phyloP scores from a whole-genome alignment of 1,284 basidiomycete species.

The Pseudozyma pruni region DNA sequence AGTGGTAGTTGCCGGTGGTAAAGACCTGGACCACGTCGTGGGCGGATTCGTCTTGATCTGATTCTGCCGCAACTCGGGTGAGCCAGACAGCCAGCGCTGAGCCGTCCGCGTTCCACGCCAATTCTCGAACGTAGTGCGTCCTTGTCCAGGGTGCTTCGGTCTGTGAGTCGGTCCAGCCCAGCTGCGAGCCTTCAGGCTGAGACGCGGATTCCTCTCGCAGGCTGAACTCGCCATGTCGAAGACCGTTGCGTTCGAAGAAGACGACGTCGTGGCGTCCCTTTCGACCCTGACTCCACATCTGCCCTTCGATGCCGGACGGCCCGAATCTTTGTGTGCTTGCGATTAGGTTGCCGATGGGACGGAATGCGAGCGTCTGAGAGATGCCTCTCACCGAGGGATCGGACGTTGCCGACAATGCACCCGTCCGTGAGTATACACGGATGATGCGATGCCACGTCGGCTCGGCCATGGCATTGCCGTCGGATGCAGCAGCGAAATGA shows the following conservation, averaged over 20 bases:
- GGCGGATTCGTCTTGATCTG: conserved; percentile 2
- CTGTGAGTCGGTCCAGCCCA: conserved; percentile 23
- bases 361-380: conserved; percentile 84
- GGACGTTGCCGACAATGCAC: conserved; percentile 82
- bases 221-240: conserved; percentile 88
- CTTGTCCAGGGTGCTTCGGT: conserved; percentile 27
- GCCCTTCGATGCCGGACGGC: conserved; percentile 71
- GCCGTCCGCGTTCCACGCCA: conserved; percentile 90
- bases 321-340: conserved; percentile 85
- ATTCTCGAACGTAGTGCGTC: conserved; percentile 75
- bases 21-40: conserved; percentile 80
- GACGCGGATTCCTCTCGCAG: conserved; percentile 72
- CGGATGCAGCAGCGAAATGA: conserved; percentile 10
- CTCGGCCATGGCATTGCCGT: conserved; percentile 1
- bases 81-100: conserved; percentile 87
- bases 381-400: conserved; percentile 81
- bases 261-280: conserved; percentile 81
- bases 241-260: conserved; percentile 94
- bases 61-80: conserved; percentile 46
- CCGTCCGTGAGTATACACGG: conserved; percentile 73
- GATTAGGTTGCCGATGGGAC: conserved; percentile 86
- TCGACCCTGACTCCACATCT: conserved; percentile 53
- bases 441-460: conserved; percentile 79
- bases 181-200: conserved; percentile 60
- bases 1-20: conserved; percentile 95